Evolutionary conservation across 441 rosid genomes (phyloP), one percentile per base, ranked within the genome.

Genomic region (Populus tomentosa): DNA sequence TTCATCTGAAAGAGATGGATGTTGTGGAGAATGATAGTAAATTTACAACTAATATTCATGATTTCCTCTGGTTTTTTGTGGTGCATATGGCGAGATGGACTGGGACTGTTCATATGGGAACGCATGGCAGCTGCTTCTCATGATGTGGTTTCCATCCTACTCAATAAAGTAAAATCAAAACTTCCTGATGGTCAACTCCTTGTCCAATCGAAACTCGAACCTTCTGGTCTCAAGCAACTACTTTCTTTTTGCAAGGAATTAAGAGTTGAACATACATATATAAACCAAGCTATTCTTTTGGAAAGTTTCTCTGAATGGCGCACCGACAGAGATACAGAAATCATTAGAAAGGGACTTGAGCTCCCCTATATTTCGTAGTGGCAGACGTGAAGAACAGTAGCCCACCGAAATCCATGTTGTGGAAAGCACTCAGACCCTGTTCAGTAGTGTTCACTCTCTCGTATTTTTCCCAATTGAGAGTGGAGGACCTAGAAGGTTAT

Each of bases 281-380:
- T 53, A 53, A 69, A 46, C 42, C 21, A 38, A 7, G 23, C 56
- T 14, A 24, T 24, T 74, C 20, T 7, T 28, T 35, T 70, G 74
- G 74, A 69, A 69, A 33, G 64, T 50, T 35, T 36, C 67, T 16
- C n/a, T 28, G 63, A 72, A 75, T 40, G 38, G 8, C 2, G 38
- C 20, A 23, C 64, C 46, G 78, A 84, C 83, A 81, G 30, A 77
- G 80, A 84, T 81, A 50, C 71, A 74, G 64, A 73, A 82, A 80
- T 85, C 68, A 74, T 75, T 74, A 79, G 80, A 73, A 26, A 77
- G 24, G 5, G 78, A 81, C 78, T 30, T 26, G 13, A 69, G 30
- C 40, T 72, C n/a, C 20, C 61, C 18, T 28, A 2, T 53, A 53
- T 16, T 62, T 67, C 23, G 23, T 24, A 20, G 50, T 79, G 71